Percentiles rank a stretch among this genome's conserved stretches.
Conservation (phyloP, 352 stramenopile genomes). For the Phytopythium oedochilum region DNA sequence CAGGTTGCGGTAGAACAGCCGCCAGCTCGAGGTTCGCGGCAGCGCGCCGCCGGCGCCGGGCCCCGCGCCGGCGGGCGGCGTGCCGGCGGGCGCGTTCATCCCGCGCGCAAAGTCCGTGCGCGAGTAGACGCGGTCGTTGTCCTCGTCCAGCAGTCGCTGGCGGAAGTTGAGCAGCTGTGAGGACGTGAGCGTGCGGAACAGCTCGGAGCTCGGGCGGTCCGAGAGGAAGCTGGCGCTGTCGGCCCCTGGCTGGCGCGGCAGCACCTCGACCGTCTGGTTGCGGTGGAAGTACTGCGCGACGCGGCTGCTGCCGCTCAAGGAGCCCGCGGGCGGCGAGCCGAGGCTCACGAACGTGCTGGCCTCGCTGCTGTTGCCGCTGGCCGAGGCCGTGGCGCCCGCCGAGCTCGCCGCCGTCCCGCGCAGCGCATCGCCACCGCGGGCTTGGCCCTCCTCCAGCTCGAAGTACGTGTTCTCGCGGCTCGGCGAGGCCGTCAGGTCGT, state of each 20-base stretch:
- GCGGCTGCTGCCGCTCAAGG: conserved; percentile 10
- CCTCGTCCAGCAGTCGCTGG: conserved; percentile 52
- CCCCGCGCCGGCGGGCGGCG: neutral
- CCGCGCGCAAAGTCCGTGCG: conserved; percentile 4
- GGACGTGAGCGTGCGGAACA: conserved; percentile 74
- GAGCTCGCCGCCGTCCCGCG: neutral
- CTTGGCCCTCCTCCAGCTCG: conserved; percentile 10
- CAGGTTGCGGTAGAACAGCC: conserved; percentile 64
- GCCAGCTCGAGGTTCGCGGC: conserved; percentile 38
- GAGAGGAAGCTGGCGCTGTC: conserved; percentile 30
- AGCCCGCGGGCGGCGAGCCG: conserved; percentile 11
- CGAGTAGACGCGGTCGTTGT: conserved; percentile 15
- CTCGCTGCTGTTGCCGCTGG: neutral
- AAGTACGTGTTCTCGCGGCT: conserved; percentile 6
- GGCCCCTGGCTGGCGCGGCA: conserved; percentile 25
- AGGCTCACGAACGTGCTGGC: conserved; percentile 3
- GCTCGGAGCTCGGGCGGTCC: conserved; percentile 45
- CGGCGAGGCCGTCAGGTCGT: neutral
- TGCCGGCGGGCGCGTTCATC: conserved; percentile 9
- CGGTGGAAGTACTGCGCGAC: conserved; percentile 49
- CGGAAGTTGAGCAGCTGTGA: conserved; percentile 52
- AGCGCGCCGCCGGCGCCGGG: conserved; percentile 8
- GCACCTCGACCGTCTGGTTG: conserved; percentile 71
- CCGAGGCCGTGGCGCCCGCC: neutral
- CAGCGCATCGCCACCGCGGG: neutral